Evolutionary conservation across 2,329 filamentous ascomycete species (phyloP).

Genomic region (Pseudocercospora pini-densiflorae): DNA sequence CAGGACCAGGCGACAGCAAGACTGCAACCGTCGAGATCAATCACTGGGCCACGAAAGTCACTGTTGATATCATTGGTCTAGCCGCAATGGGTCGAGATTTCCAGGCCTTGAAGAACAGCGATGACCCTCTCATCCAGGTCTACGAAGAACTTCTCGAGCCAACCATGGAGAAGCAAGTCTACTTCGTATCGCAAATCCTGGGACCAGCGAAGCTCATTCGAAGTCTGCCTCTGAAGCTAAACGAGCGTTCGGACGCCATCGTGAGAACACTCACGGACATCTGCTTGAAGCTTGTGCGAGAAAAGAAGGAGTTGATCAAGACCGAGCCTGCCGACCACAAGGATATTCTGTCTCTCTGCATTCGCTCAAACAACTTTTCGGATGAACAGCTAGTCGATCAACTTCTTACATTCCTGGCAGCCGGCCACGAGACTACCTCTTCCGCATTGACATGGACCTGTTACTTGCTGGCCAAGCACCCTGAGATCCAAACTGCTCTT

Average conservation of each 20-base stretch:
- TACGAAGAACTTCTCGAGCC: slow-evolving; percentile 54
- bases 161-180: slow-evolving; percentile 52
- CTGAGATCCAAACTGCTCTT: slow-evolving; percentile 67
- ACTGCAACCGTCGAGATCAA: slow-evolving; percentile 45
- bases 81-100: slow-evolving; percentile 53
- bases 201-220: slow-evolving; percentile 45
- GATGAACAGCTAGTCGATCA: slow-evolving; percentile 60
- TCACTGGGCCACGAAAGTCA: slow-evolving; percentile 50
- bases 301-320: slow-evolving; percentile 51
- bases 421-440: slow-evolving; percentile 76
- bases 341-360: slow-evolving; percentile 55
- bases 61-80: slow-evolving; percentile 53
- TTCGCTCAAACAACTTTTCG: slow-evolving; percentile 58
- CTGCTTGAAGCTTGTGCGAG: slow-evolving; percentile 52
- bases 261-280: slow-evolving; percentile 46
- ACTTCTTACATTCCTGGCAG: slow-evolving; percentile 60
- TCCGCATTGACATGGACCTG: slow-evolving; percentile 75
- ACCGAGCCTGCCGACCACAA: slow-evolving; percentile 37
- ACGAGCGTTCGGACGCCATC: slow-evolving; percentile 37
- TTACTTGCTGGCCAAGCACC: slow-evolving; percentile 70
- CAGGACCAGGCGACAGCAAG: slow-evolving; percentile 19
- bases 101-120: slow-evolving; percentile 45
- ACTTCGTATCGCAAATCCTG: slow-evolving; percentile 47
- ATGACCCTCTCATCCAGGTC: slow-evolving; percentile 48
- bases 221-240: slow-evolving; percentile 54